Evolutionary conservation across 176 grass and related monocot species (phyloP).

Genomic region (Avena atlantica): DNA sequence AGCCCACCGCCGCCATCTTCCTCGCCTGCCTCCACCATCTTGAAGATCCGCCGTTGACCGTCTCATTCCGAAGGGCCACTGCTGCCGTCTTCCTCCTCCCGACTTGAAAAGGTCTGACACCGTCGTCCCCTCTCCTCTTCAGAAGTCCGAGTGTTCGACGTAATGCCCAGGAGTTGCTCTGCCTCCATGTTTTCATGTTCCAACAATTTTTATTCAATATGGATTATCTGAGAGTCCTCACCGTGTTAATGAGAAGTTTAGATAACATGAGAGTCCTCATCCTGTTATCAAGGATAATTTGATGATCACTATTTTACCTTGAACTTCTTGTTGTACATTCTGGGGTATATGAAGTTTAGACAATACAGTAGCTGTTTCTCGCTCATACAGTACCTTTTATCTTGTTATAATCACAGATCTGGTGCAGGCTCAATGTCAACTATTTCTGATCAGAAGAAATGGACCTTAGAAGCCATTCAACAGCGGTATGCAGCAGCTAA

Average conservation of each 20-base stretch:
- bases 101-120: no score
- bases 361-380: neutral
- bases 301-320: neutral
- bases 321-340: neutral
- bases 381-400: neutral
- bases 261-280: neutral
- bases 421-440: slow-evolving; percentile 15
- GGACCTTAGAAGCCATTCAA: slow-evolving; percentile 59
- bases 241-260: neutral
- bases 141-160: neutral
- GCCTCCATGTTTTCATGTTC: neutral
- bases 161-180: neutral
- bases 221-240: neutral
- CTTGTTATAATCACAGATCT: slow-evolving; percentile 25
- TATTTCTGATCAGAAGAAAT: slow-evolving; percentile 64
- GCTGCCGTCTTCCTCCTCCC: no score
- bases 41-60: neutral
- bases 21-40: neutral
- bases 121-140: neutral
- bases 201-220: neutral
- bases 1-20: no score
- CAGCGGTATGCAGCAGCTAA: slow-evolving; percentile 55
- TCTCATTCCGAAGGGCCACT: neutral
- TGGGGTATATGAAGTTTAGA: neutral
- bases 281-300: neutral